Conservation (phyloP, 371 early-diverging fungal genomes). For the Mucor velutinosus region DNA sequence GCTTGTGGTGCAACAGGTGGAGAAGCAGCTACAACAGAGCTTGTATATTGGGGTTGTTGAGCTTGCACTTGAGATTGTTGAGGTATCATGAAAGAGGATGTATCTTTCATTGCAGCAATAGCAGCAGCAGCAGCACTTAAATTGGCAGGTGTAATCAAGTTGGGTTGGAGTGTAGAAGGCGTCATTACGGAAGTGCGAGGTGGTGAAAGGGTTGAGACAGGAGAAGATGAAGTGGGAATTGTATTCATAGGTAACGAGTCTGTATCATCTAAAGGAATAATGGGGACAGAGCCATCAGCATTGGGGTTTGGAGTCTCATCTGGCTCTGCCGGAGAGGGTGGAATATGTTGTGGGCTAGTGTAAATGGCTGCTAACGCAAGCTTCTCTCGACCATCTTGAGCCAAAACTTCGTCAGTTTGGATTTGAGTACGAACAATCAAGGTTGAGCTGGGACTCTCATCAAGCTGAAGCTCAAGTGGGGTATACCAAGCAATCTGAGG, state of each 20-base stretch:
- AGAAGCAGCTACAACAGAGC: background rate
- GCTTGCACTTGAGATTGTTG: background rate
- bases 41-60: background rate
- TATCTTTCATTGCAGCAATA: slow-evolving; percentile 3
- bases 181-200: background rate
- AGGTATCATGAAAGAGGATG: background rate
- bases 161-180: background rate
- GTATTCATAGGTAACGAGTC: background rate
- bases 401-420: slow-evolving; percentile 11
- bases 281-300: background rate
- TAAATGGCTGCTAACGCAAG: slow-evolving; percentile 30
- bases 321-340: slow-evolving; percentile 38
- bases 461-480: slow-evolving; percentile 10
- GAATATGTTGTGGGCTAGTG: slow-evolving; percentile 30
- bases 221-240: background rate
- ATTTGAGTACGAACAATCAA: slow-evolving; percentile 5
- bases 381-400: slow-evolving; percentile 26
- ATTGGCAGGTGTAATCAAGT: background rate
- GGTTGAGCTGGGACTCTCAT: slow-evolving; percentile 2
- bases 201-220: background rate
- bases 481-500: slow-evolving; percentile 21
- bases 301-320: slow-evolving; percentile 19
- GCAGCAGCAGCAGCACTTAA: slow-evolving; percentile 10
- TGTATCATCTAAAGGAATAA: slow-evolving; percentile 4
- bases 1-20: background rate